Base-by-base conservation (phyloP, 306 rosid species). In the Vicia villosa region DNA sequence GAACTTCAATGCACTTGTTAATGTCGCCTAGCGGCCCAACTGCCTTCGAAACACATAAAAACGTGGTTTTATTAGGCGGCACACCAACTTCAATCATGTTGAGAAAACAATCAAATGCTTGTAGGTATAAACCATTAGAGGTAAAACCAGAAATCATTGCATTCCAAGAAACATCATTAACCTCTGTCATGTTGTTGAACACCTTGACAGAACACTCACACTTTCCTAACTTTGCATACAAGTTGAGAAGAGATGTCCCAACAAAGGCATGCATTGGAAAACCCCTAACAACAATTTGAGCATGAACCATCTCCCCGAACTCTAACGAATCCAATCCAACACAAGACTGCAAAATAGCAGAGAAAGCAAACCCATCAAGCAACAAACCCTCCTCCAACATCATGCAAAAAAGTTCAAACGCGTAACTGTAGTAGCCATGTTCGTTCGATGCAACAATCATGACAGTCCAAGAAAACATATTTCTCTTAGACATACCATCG, bases 131-230 rank as follows among this genome's bases (percentile, higher is more conserved):
- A 66, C 83, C 79, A 49, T 84, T 91, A 20, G 58, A 79, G 16
- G 78, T 74, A 61, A 72, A 84, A 60, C 90, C 92, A 0, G 95
- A 86, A 21, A 90, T 90, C 86, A 90, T 83, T 32, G 95, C 97
- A 79, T 84, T 90, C 90, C 95, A 86, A 8, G 97, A 81, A 42
- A 85, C 89, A 52, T 41, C 40, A 64, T 84, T 86, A 34, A 46
- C 80, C 64, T 86, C 90, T 20, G 69, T 50, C 86, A 88, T 86
- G 79, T 55, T 30, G 51, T 65, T 75, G 59, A 91, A 88, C 77
- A 86, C 89, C 77, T 78, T 76, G 63, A n/a, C 72, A 3, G 90
- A 86, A 74, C 68, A 73, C 50, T 81, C 86, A 66, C 83, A 72
- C 69, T 41, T 68, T 45, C 82, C 84, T 74, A 88, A 59, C 79